A percentile compares a stretch with the other conserved stretches of the same genome.
phyloP scores from a whole-genome alignment of 495 filamentous ascomycete species.

The Trichoderma virens region DNA sequence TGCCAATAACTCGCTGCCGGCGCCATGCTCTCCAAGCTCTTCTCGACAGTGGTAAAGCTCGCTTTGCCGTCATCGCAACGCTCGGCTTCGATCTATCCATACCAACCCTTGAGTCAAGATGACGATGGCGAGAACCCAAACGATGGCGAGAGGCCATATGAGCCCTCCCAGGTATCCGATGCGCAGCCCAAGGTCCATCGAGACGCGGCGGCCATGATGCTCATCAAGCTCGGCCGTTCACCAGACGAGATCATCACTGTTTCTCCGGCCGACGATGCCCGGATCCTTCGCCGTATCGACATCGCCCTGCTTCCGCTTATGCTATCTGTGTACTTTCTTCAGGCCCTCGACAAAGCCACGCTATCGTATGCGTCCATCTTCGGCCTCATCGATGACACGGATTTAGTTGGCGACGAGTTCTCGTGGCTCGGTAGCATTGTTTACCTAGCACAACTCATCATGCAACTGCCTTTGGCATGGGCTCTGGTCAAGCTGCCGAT shows the following conservation, averaged over 20 bases:
- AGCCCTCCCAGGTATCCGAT: conserved; percentile 25
- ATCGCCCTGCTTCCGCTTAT: conserved; percentile 41
- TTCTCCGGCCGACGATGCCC: conserved; percentile 4
- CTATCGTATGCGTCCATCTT: conserved; percentile 47
- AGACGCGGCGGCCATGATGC: conserved; percentile 1
- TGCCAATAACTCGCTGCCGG: neutral
- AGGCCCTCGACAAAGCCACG: conserved; percentile 47
- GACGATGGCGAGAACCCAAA: neutral
- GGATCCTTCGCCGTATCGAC: conserved; percentile 37
- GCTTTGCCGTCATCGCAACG: neutral
- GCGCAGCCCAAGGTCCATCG: conserved; percentile 14
- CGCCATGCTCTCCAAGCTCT: conserved; percentile 2
- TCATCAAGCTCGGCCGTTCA: conserved; percentile 4
- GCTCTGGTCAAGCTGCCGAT: conserved; percentile 43
- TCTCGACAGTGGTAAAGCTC: conserved; percentile 2
- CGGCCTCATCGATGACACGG: conserved; percentile 42
- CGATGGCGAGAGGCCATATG: neutral
- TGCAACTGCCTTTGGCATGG: conserved; percentile 37
- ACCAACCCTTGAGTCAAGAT: neutral
- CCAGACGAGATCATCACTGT: conserved; percentile 1
- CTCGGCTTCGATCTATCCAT: neutral
- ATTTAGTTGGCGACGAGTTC: conserved; percentile 40
- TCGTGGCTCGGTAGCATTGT: conserved; percentile 39
- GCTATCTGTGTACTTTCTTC: conserved; percentile 45
- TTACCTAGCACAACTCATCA: conserved; percentile 37